phyloP scores from a whole-genome alignment of 2,329 filamentous ascomycete species.

The Diaporthe caulivora region DNA sequence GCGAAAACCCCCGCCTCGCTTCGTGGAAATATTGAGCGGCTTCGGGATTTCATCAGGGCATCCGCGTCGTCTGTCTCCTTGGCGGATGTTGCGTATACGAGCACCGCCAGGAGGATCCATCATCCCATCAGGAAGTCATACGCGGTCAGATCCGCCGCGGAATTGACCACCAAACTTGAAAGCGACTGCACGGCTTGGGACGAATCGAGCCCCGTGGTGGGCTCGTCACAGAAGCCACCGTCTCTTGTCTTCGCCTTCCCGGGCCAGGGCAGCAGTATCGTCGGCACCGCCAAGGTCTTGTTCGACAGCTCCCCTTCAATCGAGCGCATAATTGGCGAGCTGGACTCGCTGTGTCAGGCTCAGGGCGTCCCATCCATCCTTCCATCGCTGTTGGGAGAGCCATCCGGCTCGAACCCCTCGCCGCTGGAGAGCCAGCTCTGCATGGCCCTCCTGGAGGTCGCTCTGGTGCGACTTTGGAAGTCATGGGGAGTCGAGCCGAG shows the following conservation, averaged over 20 bases:
- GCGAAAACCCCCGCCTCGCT: conserved; percentile 57
- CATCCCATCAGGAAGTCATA: conserved; percentile 67
- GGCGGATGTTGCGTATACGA: conserved; percentile 73
- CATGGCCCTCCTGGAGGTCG: conserved; percentile 66
- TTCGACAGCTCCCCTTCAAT: conserved; percentile 53
- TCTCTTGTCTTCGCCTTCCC: conserved; percentile 67
- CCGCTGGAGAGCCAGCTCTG: conserved; percentile 67
- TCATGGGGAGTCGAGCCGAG: conserved; percentile 65
- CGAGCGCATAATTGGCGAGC: conserved; percentile 58
- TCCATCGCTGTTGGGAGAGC: conserved; percentile 59
- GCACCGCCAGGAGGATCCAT: conserved; percentile 74
- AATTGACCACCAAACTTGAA: conserved; percentile 53
- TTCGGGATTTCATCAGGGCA: conserved; percentile 62
- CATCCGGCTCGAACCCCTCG: conserved; percentile 54
- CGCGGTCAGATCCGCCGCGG: conserved; percentile 53
- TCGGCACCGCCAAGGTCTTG: conserved; percentile 60
- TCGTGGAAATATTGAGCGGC: conserved; percentile 53
- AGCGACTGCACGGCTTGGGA: conserved; percentile 54
- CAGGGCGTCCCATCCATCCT: conserved; percentile 68
- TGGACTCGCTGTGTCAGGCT: conserved; percentile 62
- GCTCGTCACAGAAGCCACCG: conserved; percentile 46
- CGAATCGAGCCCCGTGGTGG: conserved; percentile 54
- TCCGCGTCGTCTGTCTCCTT: conserved; percentile 65
- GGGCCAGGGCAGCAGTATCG: conserved; percentile 66
- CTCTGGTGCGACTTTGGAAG: conserved; percentile 65